Base-by-base conservation (phyloP, 768 basidiomycete genomes). In the Sarcodon sp. region DNA sequence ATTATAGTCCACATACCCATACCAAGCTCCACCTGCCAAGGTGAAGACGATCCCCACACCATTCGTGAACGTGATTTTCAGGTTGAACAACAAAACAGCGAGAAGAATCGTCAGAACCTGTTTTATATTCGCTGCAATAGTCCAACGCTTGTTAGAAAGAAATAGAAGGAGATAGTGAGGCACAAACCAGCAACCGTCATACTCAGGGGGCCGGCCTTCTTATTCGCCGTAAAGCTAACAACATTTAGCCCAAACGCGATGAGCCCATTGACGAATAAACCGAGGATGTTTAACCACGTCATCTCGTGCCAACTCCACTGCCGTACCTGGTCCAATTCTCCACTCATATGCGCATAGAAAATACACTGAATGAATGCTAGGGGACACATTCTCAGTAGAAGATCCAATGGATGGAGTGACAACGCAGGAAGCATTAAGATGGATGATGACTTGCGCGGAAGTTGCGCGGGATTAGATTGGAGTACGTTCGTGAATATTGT, bases 171-270 rank as follows among this genome's bases (percentile, higher is more conserved):
- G 21, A 11, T 35, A 39, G n/a, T 1, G 3, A 39, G 15, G 38
- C 9, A 69, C 78, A 48, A 51, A 87, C 83, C 84, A 51, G 89
- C 87, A 43, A 94, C 90, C 8, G 85, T 88, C 86, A 93, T 94
- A 43, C 83, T 85, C 53, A 94, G 60, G 10, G 91, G 82, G 2
- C 92, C 91, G 0, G 89, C 82, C 59, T 85, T 81, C 64, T 83
- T 83, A 66, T 98, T 99, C n/a, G 96, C 88, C 36, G 87, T 87
- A 59, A 99, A 96, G 61, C 85, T 88, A 49, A 96, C 87, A 2
- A 97, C 79, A 56, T 98, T 99, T 46, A 99, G 69, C 11, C 80
- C 84, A 58, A 96, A 97, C 3, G 96, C 96, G 57, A 98, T 79
- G 11, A 70, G 60, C 0, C 92, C 94, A 55, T 98, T 99, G 34